These are phyloP conservation scores for Pseudogymnoascus pannorum DNA, from an alignment of 2,329 filamentous ascomycete genomes.

Conservation along the genomic window DNA sequence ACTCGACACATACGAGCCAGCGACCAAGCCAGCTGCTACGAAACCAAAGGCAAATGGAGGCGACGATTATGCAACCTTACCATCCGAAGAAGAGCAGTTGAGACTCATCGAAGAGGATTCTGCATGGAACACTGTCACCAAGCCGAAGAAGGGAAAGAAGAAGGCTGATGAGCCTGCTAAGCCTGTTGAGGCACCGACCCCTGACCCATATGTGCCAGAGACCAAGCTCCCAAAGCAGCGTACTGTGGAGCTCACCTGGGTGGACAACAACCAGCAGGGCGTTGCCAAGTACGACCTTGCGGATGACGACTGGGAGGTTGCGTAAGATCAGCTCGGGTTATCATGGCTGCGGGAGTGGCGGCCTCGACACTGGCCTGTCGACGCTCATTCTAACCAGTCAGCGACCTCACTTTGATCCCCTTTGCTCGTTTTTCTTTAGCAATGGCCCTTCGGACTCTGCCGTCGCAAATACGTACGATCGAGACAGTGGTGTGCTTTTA, in stretches of 20 bases:
- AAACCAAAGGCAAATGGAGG: conserved; percentile 14
- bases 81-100: conserved; percentile 57
- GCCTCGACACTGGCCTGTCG: conserved; percentile 4
- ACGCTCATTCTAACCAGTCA: not conserved
- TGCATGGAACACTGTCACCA: conserved; percentile 51
- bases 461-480: not conserved
- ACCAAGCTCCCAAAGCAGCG: not conserved
- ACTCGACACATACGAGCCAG: conserved; percentile 50
- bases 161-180: conserved; percentile 14
- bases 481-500: conserved; percentile 1
- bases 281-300: conserved; percentile 4
- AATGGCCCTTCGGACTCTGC: not conserved
- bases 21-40: conserved; percentile 26
- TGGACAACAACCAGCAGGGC: not conserved
- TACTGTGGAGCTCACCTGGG: not conserved
- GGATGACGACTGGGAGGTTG: conserved; percentile 8
- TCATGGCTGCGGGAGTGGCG: not conserved
- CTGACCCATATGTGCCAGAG: not conserved
- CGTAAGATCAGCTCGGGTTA: conserved; percentile 5
- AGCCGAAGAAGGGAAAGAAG: conserved; percentile 37
- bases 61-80: conserved; percentile 27
- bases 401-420: conserved; percentile 1
- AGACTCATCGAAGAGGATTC: conserved; percentile 44
- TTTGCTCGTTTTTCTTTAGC: not conserved
- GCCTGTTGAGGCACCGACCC: conserved; percentile 4